Evolutionary conservation across 2,329 filamentous ascomycete genomes (phyloP).

Genomic region (Paracoccidioides brasiliensis): DNA sequence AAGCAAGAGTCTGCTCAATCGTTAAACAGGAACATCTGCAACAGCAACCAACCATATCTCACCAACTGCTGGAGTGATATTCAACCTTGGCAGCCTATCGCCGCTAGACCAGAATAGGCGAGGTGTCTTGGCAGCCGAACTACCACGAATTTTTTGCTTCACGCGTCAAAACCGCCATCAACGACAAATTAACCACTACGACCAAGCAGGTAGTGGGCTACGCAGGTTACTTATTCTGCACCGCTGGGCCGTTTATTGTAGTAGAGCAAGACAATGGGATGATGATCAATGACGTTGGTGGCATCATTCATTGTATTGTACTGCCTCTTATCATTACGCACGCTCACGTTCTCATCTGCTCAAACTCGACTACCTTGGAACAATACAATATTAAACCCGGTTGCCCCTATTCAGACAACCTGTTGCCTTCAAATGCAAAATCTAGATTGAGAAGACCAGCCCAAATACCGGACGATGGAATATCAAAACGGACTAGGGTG

Average conservation of each 20-base stretch:
- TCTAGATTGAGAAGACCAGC: neutral
- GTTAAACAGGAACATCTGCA: no score
- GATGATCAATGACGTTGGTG: no score
- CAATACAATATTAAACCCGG: neutral
- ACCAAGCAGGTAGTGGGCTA: no score
- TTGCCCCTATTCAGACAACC: neutral
- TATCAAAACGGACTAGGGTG: neutral
- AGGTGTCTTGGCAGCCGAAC: neutral
- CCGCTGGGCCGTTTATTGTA: neutral
- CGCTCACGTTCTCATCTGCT: no score
- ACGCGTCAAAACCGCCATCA: neutral
- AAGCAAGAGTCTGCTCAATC: no score
- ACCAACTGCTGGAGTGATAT: no score
- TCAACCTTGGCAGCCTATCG: no score
- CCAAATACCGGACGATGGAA: neutral
- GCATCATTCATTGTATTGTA: neutral
- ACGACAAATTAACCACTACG: neutral
- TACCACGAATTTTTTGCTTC: neutral
- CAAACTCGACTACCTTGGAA: no score
- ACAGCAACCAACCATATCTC: no score
- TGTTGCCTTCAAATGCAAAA: neutral
- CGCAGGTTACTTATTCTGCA: no score
- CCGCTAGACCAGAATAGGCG: neutral
- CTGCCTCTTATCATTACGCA: no score
- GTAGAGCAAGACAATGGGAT: no score